Base-by-base conservation (phyloP, 2,329 filamentous ascomycete species). In the Cercospora berteroae region DNA sequence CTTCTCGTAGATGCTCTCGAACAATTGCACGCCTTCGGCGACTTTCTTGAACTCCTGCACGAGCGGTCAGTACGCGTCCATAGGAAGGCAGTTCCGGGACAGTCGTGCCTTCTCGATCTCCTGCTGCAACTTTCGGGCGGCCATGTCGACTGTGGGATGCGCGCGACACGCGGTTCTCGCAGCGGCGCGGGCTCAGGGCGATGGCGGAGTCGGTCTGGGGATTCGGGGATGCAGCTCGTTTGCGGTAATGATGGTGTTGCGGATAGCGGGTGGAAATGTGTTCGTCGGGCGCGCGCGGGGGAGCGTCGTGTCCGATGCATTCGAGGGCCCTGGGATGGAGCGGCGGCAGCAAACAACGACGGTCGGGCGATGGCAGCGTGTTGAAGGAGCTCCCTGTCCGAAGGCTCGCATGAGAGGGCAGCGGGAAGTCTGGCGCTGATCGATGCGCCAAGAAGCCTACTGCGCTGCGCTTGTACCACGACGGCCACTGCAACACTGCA, bases 1-100 rank as follows among this genome's bases (percentile, higher is more conserved):
- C 88, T 99, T 99, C 75, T 98, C 95, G 83, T 98, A 96, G 77
- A 98, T 97, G 77, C 86, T 86, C 79, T 98, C 93, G 80, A 99
- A 99, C 72, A 94, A 91, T 70, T 89, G 85, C 64, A 98, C 93
- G 63, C 95, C 95, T 84, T 98, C 94, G 58, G 88, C 87, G 77
- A 98, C 94, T 86, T 96, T 96, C 83, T 99, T 99, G 88, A 97
- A 98, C 75, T 79, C 74, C 72, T 76, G 68, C 61, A 59, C 36
- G n/a, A 29, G 48, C n/a, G 25, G 66, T 75, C 66, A 75, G 71
- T 67, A 66, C 39, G 65, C 48, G 58, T 48, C 8, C 44, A 16
- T 29, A 48, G 39, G 65, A 58, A 64, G 33, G 33, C 33, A 23
- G 42, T 56, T 55, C n/a, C 29, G 52, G 63, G 52, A 10, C 25